These are phyloP conservation scores for Teunomyces lycoperdinae DNA, from an alignment of 805 yeast genomes.

Conservation along the genomic window DNA sequence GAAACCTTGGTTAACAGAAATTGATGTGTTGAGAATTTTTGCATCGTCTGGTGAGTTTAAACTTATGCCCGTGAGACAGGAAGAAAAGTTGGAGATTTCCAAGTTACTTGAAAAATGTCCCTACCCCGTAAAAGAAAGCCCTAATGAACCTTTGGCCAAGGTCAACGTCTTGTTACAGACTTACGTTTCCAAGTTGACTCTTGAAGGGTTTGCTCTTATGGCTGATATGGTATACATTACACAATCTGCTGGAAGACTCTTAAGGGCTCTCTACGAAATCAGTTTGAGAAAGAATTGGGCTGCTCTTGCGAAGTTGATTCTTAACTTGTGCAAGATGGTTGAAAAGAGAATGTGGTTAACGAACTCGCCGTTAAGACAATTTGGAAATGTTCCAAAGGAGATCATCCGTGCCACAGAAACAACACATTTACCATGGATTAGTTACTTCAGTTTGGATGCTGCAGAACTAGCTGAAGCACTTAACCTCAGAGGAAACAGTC, in stretches of 20 bases:
- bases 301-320: slow-evolving; percentile 48
- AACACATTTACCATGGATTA: slow-evolving; percentile 78
- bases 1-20: slow-evolving; percentile 60
- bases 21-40: slow-evolving; percentile 76
- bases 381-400: slow-evolving; percentile 63
- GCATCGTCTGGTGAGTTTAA: slow-evolving; percentile 83
- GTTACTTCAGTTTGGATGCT: slow-evolving; percentile 67
- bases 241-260: slow-evolving; percentile 87
- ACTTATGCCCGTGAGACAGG: slow-evolving; percentile 79
- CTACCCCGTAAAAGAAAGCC: slow-evolving; percentile 74
- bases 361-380: slow-evolving; percentile 84
- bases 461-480: slow-evolving; percentile 83
- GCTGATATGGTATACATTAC: slow-evolving; percentile 92
- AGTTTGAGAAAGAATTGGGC: slow-evolving; percentile 73
- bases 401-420: slow-evolving; percentile 73
- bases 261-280: slow-evolving; percentile 83
- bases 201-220: slow-evolving; percentile 88
- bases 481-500: slow-evolving; percentile 66
- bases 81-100: slow-evolving; percentile 72
- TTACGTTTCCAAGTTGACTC: slow-evolving; percentile 69
- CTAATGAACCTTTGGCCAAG: slow-evolving; percentile 73
- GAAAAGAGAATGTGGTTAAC: slow-evolving; percentile 82
- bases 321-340: slow-evolving; percentile 75
- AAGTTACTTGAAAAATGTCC: slow-evolving; percentile 75
- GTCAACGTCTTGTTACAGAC: slow-evolving; percentile 79